Base-by-base conservation (phyloP, 2,329 filamentous ascomycete genomes). In the Trichoderma koningii region DNA sequence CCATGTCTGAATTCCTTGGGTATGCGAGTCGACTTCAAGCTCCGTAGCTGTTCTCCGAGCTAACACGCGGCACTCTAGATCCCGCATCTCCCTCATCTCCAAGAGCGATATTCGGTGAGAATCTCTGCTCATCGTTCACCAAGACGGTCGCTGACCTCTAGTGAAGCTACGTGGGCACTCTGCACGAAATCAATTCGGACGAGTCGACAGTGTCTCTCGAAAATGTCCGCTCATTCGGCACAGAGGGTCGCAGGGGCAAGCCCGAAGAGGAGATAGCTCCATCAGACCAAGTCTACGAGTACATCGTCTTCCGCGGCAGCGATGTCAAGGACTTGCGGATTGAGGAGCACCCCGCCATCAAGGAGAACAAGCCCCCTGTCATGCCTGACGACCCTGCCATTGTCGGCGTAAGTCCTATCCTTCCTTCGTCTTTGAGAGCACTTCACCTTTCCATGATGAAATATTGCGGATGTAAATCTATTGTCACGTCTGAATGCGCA, bases 281-380 rank as follows among this genome's bases (percentile, higher is more conserved):
- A 3, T 94, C 92, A 41, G 89, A 95, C 68, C 91, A 91, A 76
- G 86, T 97, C 74, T 99, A 97, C 82, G 95, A 98, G 76, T 98
- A 97, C 81, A 98, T 99, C 74, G 93, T 99, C 69, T 99, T 99
- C 79, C 90, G 94, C 67, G 95, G 95, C 72, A 97, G 92, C 77
- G 95, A 99, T 82, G 95, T 99, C 75, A 99, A 99, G 80, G 95
- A 99, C 77, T 84, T 99, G 73, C 91, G 92, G 73, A 94, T 99
- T 73, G 93, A 97, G 74, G 90, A 97, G 72, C 86, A 89, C 52
- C 87, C 90, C 47, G 86, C 87, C 71, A 86, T 87, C 72, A 88
- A 91, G 76, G 87, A 93, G 75, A 88, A 88, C 69, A 87, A 89
- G 72, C 89, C 89, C 66, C 89, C 90, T 60, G 87, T 88, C 69